These are phyloP conservation scores for Termitomyces sp. DNA, from an alignment of 768 basidiomycete genomes.

Conservation along the genomic window DNA sequence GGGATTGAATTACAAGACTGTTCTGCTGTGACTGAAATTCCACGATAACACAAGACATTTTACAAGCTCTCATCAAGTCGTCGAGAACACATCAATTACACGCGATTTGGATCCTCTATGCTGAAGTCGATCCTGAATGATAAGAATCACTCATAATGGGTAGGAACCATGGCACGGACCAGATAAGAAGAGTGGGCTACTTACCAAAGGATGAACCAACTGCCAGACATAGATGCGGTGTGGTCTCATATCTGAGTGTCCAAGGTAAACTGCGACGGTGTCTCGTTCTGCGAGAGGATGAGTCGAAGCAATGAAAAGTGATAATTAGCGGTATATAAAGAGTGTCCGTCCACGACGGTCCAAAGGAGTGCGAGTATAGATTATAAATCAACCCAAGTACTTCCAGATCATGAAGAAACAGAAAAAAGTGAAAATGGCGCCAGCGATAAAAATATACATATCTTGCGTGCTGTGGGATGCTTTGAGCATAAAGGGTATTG, in stretches of 20 bases:
- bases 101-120: not conserved
- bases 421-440: constrained; percentile 84
- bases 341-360: constrained; percentile 8
- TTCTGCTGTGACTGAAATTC: too few species aligned
- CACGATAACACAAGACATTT: too few species aligned
- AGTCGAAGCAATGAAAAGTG: not conserved
- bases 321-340: constrained; percentile 17
- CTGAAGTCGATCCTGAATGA: too few species aligned
- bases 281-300: not conserved
- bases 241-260: not conserved
- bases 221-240: not conserved
- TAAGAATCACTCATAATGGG: too few species aligned
- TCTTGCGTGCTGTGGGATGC: constrained; percentile 74
- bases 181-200: not conserved
- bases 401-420: constrained; percentile 93
- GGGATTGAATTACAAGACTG: too few species aligned
- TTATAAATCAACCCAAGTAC: constrained; percentile 63
- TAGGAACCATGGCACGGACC: not conserved
- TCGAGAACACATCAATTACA: not conserved
- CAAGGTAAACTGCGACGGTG: not conserved
- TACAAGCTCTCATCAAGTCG: too few species aligned
- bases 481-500: not conserved
- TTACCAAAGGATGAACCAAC: not conserved
- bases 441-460: constrained; percentile 88
- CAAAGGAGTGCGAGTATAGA: not conserved